phyloP scores from a whole-genome alignment of 306 rosid species.

The Benincasa hispida region DNA sequence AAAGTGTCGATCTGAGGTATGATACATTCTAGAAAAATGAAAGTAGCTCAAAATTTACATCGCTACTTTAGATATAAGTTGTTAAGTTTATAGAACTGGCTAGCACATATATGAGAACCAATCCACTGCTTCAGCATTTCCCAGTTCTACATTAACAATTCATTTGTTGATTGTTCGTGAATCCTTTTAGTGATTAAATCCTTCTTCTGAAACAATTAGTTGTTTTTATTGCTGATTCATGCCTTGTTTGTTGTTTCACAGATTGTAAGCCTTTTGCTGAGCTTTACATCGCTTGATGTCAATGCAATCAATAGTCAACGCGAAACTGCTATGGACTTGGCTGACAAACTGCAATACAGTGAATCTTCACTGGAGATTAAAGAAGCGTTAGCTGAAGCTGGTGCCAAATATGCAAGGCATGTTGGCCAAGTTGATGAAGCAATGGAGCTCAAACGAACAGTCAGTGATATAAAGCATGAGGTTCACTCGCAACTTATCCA shows the following conservation, averaged over 20 bases:
- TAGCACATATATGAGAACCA: not conserved
- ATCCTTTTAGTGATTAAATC: not conserved
- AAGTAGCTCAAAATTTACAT: not conserved
- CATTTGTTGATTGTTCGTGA: not conserved
- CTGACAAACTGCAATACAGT: constrained; percentile 73
- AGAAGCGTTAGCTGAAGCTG: constrained; percentile 57
- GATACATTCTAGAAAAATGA: not conserved
- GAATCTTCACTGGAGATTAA: constrained; percentile 53
- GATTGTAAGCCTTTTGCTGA: constrained; percentile 57
- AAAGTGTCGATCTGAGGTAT: constrained; percentile 83
- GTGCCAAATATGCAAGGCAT: constrained; percentile 77
- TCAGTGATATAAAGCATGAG: constrained; percentile 91
- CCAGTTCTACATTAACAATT: not conserved
- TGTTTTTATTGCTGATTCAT: constrained; percentile 11
- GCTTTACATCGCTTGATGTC: constrained; percentile 43
- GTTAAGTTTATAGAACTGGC: not conserved
- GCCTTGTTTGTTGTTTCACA: constrained; percentile 25
- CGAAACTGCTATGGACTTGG: constrained; percentile 89
- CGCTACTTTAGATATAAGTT: not conserved
- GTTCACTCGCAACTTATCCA: constrained; percentile 74
- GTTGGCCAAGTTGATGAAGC: constrained; percentile 81
- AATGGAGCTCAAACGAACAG: constrained; percentile 88
- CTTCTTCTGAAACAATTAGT: not conserved
- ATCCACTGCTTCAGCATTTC: not conserved
- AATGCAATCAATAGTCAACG: constrained; percentile 64